Conservation (phyloP, 345 rosid genomes). For the Linum trigynum region DNA sequence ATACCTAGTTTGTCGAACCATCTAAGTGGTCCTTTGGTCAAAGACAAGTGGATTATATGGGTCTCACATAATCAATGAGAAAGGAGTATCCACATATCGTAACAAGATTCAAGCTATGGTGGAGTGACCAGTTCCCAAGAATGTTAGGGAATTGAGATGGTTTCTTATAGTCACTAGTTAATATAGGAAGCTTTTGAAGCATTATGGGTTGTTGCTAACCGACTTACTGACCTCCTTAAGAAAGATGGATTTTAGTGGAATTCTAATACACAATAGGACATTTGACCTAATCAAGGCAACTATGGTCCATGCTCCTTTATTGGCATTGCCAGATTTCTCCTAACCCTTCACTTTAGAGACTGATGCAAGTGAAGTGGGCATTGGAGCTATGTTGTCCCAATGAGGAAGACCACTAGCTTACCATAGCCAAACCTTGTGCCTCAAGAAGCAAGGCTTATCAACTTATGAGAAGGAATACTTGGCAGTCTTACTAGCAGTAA, state of each 20-base stretch:
- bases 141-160: background rate
- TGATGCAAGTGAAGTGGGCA: background rate
- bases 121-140: background rate
- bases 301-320: background rate
- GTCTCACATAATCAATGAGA: background rate
- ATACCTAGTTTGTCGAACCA: background rate
- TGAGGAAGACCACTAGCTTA: too few species aligned
- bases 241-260: background rate
- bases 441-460: too few species aligned
- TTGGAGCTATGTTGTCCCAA: background rate
- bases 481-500: background rate
- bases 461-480: too few species aligned
- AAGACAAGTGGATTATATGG: background rate
- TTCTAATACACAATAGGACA: background rate
- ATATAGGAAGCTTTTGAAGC: too few species aligned
- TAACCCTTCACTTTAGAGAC: background rate
- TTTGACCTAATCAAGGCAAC: background rate
- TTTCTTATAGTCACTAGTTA: background rate
- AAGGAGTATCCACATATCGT: background rate
- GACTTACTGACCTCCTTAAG: background rate
- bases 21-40: background rate
- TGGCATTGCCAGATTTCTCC: background rate
- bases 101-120: background rate
- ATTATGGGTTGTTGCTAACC: background rate
- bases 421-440: too few species aligned